Base-by-base conservation (phyloP, 2,329 filamentous ascomycete genomes). In the Fusarium pseudoanthophilum region DNA sequence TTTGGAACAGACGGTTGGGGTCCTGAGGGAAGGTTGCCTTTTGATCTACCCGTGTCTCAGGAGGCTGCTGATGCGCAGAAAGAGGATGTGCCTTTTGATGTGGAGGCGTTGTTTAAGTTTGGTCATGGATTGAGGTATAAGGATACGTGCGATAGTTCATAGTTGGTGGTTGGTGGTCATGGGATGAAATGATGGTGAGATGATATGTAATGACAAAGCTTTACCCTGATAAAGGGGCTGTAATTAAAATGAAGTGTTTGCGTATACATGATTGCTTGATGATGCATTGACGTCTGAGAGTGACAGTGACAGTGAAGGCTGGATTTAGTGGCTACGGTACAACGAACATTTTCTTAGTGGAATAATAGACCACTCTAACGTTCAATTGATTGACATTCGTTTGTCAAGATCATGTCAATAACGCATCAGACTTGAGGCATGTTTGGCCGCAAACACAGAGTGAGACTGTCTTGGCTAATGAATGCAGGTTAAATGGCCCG, bases 1-100 rank as follows among this genome's bases (percentile, higher is more conserved):
- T 85, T 86, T 59, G 79, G 78, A 1, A 71, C 79, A 4, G 80
- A 78, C 13, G 73, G 75, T 18, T 70, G 72, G 56, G 66, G 32
- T 0, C 85, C 85, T 0, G 73, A 82, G 62, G 85, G 85, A 2
- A 67, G 72, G 7, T 24, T 78, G 36, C 76, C 76, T 0, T 78
- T 86, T 74, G 85, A 87, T 73, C 60, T 88, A 39, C 85, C 86
- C 2, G 73, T 82, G 16, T 85, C 83, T 11, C 81, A 82, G 70
- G 80, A 78, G 49, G 85, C 85, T 4, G 85, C 86, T 0, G 80
- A 82, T 51, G 80, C 73, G 14, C 68, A 72, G 1, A 68, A 57
- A 20, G 77, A 78, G 39, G 80, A 81, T 51, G 72, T 80, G 16
- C 75, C 79, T 0, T 81, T 74, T 49, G 78, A 81, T 42, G 78